phyloP scores from a whole-genome alignment of 2,329 filamentous ascomycete species.

The Fusarium bulbicola region DNA sequence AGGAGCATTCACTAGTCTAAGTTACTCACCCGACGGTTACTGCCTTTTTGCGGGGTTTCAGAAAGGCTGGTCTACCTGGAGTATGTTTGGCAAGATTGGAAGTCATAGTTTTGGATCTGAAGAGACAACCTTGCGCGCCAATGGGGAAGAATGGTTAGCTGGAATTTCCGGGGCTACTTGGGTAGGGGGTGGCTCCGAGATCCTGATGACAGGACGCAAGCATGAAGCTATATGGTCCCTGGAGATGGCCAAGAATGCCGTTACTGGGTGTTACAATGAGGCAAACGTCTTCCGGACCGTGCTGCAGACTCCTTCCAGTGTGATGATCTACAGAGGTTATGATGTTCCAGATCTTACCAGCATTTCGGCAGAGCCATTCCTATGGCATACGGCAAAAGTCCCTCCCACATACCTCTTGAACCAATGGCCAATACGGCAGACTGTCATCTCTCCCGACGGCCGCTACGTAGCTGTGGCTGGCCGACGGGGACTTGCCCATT shows the following conservation, averaged over 20 bases:
- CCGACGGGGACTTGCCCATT: conserved; percentile 89
- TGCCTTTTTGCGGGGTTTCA: conserved; percentile 94
- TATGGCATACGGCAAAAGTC: conserved; percentile 95
- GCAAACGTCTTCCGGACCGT: conserved; percentile 91
- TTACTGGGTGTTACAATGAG: conserved; percentile 89
- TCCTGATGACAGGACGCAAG: conserved; percentile 75
- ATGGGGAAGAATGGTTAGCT: conserved; percentile 85
- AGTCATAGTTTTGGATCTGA: conserved; percentile 85
- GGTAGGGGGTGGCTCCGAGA: conserved; percentile 87
- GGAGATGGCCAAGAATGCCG: conserved; percentile 94
- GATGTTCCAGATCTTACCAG: conserved; percentile 90
- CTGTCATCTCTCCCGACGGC: conserved; percentile 89
- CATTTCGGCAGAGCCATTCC: conserved; percentile 87
- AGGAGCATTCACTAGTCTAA: conserved; percentile 77
- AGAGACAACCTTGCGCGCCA: conserved; percentile 67
- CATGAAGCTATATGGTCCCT: conserved; percentile 86
- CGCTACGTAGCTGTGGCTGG: conserved; percentile 97
- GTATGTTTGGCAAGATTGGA: conserved; percentile 91
- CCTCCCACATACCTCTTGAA: conserved; percentile 85
- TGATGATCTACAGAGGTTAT: conserved; percentile 94
- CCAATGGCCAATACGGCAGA: conserved; percentile 91
- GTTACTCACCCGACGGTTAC: conserved; percentile 94
- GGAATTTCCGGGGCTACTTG: conserved; percentile 82
- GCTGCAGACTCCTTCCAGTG: conserved; percentile 84
- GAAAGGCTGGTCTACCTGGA: conserved; percentile 95